Percentiles rank a stretch among this genome's conserved stretches.
phyloP scores from a whole-genome alignment of 106 monocot genomes.

The Iris macrosiphon region DNA sequence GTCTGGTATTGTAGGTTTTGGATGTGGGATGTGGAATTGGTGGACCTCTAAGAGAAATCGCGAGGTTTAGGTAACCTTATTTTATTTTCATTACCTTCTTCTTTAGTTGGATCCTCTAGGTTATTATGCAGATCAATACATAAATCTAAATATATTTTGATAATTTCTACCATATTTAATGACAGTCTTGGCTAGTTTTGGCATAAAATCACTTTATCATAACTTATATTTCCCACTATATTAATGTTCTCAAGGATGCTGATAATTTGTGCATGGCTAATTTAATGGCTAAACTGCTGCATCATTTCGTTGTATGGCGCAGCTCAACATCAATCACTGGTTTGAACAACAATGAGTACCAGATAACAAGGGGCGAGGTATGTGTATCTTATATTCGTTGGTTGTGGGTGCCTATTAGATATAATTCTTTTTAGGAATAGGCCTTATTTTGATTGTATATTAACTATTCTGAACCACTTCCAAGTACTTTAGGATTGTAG shows the following conservation, averaged over 20 bases:
- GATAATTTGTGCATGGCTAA: no score
- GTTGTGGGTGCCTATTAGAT: no score
- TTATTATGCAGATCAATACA: background rate
- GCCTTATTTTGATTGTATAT: no score
- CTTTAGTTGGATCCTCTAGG: background rate
- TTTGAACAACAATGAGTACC: slow-evolving; percentile 96
- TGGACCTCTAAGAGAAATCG: slow-evolving; percentile 87
- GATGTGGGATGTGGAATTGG: slow-evolving; percentile 99
- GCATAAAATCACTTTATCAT: no score
- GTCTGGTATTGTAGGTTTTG: slow-evolving; percentile 47
- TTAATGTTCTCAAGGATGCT: no score
- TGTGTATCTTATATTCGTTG: no score
- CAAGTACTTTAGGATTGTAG: background rate
- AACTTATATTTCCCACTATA: no score
- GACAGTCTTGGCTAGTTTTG: no score
- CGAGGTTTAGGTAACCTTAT: slow-evolving; percentile 71
- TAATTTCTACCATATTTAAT: no score
- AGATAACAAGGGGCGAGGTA: slow-evolving; percentile 83
- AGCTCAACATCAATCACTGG: slow-evolving; percentile 80
- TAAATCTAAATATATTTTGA: no score
- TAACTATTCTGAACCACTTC: no score
- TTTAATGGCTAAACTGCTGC: background rate
- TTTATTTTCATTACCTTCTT: background rate
- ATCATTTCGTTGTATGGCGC: slow-evolving; percentile 19
- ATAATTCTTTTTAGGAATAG: no score